Percentiles rank a stretch among this genome's conserved stretches.
These are phyloP conservation scores for Prunus padus DNA, from an alignment of 306 rosid species.

Conservation along the genomic window DNA sequence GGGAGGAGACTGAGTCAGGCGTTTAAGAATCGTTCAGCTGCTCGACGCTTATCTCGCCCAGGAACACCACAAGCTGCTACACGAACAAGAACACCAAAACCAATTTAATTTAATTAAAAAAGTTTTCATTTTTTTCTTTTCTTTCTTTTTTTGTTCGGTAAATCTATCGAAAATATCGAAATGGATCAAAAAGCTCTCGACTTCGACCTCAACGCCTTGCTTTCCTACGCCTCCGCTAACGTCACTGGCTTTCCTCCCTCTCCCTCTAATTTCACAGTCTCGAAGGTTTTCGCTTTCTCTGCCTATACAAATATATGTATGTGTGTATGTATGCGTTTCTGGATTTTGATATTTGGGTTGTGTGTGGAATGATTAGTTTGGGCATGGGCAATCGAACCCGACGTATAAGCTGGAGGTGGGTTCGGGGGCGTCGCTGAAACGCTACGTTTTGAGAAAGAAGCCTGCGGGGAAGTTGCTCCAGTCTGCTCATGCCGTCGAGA, in stretches of 20 bases:
- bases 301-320: neutral
- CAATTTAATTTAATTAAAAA: neutral
- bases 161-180: neutral
- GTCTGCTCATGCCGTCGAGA: slow-evolving; percentile 94
- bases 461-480: slow-evolving; percentile 75
- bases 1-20: neutral
- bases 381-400: slow-evolving; percentile 92
- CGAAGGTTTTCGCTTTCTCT: slow-evolving; percentile 52
- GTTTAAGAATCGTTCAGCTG: neutral
- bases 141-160: no score
- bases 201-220: slow-evolving; percentile 50
- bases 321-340: neutral
- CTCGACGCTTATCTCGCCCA: neutral
- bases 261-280: slow-evolving; percentile 58
- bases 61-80: neutral
- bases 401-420: slow-evolving; percentile 77
- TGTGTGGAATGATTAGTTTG: slow-evolving; percentile 52
- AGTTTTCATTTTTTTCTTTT: neutral
- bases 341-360: slow-evolving; percentile 5
- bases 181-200: slow-evolving; percentile 35
- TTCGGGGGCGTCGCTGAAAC: slow-evolving; percentile 42
- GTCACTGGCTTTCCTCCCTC: slow-evolving; percentile 61
- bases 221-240: slow-evolving; percentile 64
- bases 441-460: slow-evolving; percentile 87
- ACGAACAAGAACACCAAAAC: neutral